Evolutionary conservation across 345 rosid species (phyloP).

Genomic region (Moricandia moricandioides): DNA sequence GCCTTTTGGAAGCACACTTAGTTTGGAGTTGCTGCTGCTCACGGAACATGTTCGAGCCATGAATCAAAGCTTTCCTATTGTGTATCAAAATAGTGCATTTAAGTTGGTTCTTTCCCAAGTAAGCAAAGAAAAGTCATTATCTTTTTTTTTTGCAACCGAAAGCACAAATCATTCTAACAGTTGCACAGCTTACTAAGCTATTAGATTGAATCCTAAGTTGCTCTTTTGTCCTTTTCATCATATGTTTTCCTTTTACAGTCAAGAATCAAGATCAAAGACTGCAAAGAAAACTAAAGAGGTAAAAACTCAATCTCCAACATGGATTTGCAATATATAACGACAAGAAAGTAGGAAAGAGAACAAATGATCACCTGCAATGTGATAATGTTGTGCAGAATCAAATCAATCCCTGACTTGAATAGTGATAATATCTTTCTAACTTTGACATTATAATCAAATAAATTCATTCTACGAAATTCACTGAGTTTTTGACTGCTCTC

Average conservation of each 20-base stretch:
- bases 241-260: constrained; percentile 48
- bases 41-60: no score
- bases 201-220: constrained; percentile 39
- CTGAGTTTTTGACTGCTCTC: constrained; percentile 25
- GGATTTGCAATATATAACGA: constrained; percentile 1
- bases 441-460: no score
- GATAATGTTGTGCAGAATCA: constrained; percentile 41
- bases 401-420: constrained; percentile 46
- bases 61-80: no score
- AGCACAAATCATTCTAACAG: neutral
- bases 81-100: neutral
- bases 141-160: neutral
- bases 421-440: constrained; percentile 39
- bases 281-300: constrained; percentile 13
- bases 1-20: no score
- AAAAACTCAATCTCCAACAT: neutral
- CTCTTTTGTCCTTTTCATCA: constrained; percentile 42
- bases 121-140: neutral
- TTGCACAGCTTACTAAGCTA: constrained; percentile 9
- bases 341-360: neutral
- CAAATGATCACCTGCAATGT: constrained; percentile 53
- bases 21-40: no score
- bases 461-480: constrained; percentile 42
- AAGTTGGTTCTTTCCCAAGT: neutral
- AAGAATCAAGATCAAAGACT: constrained; percentile 48